phyloP scores from a whole-genome alignment of 2,329 filamentous ascomycete species.

The Cadophora malorum region DNA sequence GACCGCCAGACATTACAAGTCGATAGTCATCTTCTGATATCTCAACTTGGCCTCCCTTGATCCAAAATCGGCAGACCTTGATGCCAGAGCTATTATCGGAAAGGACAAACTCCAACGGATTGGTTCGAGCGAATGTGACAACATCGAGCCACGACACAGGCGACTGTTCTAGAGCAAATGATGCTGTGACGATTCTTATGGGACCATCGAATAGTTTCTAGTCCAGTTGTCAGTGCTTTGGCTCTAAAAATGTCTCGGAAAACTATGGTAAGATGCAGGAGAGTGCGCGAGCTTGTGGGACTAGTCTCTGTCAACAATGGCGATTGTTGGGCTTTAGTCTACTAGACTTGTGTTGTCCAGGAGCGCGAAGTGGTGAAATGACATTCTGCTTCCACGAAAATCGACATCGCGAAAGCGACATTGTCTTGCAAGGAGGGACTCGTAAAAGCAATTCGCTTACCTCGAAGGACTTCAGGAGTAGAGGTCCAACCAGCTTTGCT shows the following conservation, averaged over 20 bases:
- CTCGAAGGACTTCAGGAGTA: slow-evolving; percentile 85
- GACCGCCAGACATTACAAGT: slow-evolving; percentile 80
- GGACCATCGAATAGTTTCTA: slow-evolving; percentile 79
- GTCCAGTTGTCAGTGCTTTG: background rate
- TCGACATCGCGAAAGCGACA: background rate
- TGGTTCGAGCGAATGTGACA: slow-evolving; percentile 81
- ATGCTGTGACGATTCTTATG: slow-evolving; percentile 57
- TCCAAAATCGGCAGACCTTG: slow-evolving; percentile 80
- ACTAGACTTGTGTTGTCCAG: too few relatives aligned
- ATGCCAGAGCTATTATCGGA: slow-evolving; percentile 71
- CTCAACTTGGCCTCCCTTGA: slow-evolving; percentile 81
- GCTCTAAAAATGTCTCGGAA: background rate
- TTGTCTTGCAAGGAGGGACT: background rate
- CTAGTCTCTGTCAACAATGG: background rate
- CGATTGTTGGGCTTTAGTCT: background rate
- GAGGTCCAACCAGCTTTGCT: slow-evolving; percentile 81
- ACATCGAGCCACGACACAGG: slow-evolving; percentile 84
- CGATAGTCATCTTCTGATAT: slow-evolving; percentile 89
- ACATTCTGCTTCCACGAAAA: background rate
- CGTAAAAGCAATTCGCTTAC: background rate
- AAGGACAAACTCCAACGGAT: slow-evolving; percentile 78
- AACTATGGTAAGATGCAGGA: background rate
- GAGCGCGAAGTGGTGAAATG: too few relatives aligned
- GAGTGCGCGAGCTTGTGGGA: background rate
- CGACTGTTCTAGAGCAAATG: slow-evolving; percentile 63